These are phyloP conservation scores for Dothistroma pini DNA, from an alignment of 2,329 filamentous ascomycete species.

Conservation along the genomic window DNA sequence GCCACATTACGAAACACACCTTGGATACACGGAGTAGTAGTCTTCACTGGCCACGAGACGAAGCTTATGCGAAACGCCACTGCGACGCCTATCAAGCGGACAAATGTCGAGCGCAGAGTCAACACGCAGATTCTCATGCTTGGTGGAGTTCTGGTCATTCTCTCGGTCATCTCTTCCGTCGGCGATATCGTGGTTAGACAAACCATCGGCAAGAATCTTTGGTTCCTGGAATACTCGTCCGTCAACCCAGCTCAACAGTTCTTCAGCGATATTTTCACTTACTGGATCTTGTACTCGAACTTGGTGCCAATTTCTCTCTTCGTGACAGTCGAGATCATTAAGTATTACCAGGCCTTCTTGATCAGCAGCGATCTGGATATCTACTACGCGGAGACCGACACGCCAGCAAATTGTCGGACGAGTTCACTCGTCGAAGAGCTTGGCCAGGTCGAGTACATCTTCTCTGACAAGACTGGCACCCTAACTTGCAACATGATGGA, in stretches of 20 bases:
- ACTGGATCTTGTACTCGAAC: constrained; percentile 97
- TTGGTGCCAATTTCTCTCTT: constrained; percentile 97
- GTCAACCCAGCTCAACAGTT: constrained; percentile 70
- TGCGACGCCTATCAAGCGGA: constrained; percentile 94
- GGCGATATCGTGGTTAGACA: constrained; percentile 81
- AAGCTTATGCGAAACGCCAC: constrained; percentile 99
- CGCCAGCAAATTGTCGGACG: constrained; percentile 90
- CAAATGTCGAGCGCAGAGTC: constrained; percentile 89
- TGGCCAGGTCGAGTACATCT: constrained; percentile 97
- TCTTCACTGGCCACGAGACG: constrained; percentile 96
- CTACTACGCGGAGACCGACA: constrained; percentile 94
- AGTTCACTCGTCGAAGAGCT: constrained; percentile 96
- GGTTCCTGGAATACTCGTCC: constrained; percentile 66
- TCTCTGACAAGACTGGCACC: constrained; percentile 96
- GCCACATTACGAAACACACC: constrained; percentile 94
- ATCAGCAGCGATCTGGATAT: constrained; percentile 98
- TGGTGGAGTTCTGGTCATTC: constrained; percentile 73
- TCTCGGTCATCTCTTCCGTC: constrained; percentile 86
- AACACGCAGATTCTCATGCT: constrained; percentile 92
- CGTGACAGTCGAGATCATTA: constrained; percentile 95
- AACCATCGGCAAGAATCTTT: constrained; percentile 58
- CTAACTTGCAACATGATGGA: constrained; percentile 99
- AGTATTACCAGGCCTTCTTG: constrained; percentile 95
- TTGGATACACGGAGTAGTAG: constrained; percentile 93
- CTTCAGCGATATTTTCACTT: constrained; percentile 91